Base-by-base conservation (phyloP, 805 yeast genomes). In the Cyberlindnera maritima region DNA sequence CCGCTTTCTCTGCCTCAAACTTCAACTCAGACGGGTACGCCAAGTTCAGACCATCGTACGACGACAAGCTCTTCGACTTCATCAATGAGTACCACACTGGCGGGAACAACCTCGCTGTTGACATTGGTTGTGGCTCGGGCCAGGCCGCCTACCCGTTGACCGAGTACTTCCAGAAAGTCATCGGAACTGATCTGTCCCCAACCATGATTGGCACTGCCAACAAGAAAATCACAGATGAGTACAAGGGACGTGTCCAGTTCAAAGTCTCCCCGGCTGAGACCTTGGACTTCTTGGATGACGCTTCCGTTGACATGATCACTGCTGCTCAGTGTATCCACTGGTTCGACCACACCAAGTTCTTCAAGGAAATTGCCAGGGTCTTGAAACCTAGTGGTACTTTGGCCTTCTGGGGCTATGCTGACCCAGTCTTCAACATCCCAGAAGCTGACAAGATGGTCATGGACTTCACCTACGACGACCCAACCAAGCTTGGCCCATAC, bases 301-400 rank as follows among this genome's bases (percentile, higher is more conserved):
- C 55, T 57, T 41, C 78, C 0, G 77, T 81, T 8, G 95, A 85
- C 60, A 49, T 88, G 56, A 70, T 88, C 13, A 76, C 89, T 2
- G 86, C 83, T n/a, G 96, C 91, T 0, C 90, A 90, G 61, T 85
- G 90, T 48, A 80, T 77, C n/a, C 97, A 90, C 65, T 90, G 96
- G 96, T 77, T 88, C 47, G 74, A 83, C 46, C 83, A 78, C 48
- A 67, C 69, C 0, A 53, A 55, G 25, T 83, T 82, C 60, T 81
- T 80, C 60, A 56, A 63, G 5, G 80, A 77, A 49, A 71, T 77
- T 2, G 64, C 68, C 18, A 57, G 78, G 5, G 67, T 80, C 13
- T 68, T 88, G 49, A 76, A 75, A 43, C 74, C 78, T 1, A 70
- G 72, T 18, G 96, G 94, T 2, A 83, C 90, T 0, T 60, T 90